Conservation (phyloP, 176 grass and related monocot species). For the Secale cereale region DNA sequence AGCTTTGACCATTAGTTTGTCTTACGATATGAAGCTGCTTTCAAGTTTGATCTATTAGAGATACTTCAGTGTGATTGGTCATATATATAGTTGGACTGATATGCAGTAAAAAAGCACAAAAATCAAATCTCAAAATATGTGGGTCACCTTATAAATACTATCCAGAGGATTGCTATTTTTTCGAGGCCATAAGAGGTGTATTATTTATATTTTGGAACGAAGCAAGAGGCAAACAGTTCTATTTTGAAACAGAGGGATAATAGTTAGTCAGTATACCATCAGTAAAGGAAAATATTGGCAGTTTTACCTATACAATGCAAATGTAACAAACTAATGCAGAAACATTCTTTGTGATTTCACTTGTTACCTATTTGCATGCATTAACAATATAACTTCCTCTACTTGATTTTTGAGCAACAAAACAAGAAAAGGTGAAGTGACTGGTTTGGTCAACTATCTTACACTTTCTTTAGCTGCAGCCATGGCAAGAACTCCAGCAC, state of each 20-base stretch:
- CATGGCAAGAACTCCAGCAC: slow-evolving; percentile 97
- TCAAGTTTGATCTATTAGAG: neutral
- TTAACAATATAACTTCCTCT: slow-evolving; percentile 15
- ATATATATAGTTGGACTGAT: neutral
- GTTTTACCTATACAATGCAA: neutral
- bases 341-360: neutral
- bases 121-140: neutral
- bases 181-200: neutral
- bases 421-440: slow-evolving; percentile 15
- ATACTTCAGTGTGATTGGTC: neutral
- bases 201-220: slow-evolving; percentile 12
- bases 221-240: neutral
- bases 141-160: neutral
- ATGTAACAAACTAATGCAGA: neutral
- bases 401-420: slow-evolving; percentile 1
- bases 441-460: slow-evolving; percentile 35
- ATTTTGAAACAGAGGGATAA: neutral
- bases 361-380: neutral
- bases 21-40: neutral
- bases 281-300: neutral
- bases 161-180: neutral
- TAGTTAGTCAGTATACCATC: neutral
- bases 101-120: neutral
- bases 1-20: neutral
- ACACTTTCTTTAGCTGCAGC: slow-evolving; percentile 98